Evolutionary conservation across 2,329 filamentous ascomycete genomes (phyloP).

Genomic region (Cordyceps pruinosa): DNA sequence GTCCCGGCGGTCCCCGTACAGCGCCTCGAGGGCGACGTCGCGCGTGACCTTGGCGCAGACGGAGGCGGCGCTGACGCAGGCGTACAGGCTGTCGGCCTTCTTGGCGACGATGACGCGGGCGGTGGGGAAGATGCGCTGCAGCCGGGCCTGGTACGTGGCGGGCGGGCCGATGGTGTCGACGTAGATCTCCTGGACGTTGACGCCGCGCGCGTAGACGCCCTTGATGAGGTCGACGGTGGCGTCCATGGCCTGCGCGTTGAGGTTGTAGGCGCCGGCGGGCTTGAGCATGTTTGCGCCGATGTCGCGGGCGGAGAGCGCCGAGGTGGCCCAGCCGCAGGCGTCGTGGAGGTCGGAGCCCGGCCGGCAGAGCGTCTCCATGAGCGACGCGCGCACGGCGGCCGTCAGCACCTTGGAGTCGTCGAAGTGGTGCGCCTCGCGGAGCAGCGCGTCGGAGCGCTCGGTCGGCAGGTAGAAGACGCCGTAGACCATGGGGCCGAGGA

Average conservation of each 20-base stretch:
- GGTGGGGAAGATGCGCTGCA: conserved; percentile 78
- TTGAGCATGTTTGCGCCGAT: conserved; percentile 74
- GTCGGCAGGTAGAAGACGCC: conserved; percentile 69
- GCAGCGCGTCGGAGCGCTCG: conserved; percentile 61
- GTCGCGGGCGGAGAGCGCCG: conserved; percentile 74
- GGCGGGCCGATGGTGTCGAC: conserved; percentile 91
- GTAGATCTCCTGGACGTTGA: conserved; percentile 83
- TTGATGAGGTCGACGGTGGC: conserved; percentile 78
- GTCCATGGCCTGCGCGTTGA: conserved; percentile 94
- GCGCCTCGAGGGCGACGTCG: conserved; percentile 77
- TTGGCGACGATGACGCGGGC: conserved; percentile 70
- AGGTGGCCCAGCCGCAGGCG: conserved; percentile 75
- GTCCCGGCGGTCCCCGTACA: conserved; percentile 49
- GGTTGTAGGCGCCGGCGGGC: conserved; percentile 64
- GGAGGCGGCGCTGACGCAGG: conserved; percentile 86
- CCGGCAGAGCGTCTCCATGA: conserved; percentile 67
- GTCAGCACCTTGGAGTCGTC: conserved; percentile 94
- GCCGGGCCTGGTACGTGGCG: conserved; percentile 71
- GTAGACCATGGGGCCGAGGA: conserved; percentile 77
- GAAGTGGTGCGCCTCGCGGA: conserved; percentile 76
- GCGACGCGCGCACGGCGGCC: conserved; percentile 63
- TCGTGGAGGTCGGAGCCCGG: conserved; percentile 40
- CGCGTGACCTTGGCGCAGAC: conserved; percentile 95
- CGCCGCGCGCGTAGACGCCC: conserved; percentile 66
- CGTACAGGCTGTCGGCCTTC: conserved; percentile 89